Percentiles rank a stretch among this genome's conserved stretches.
Conservation (phyloP, 2,329 filamentous ascomycete genomes). For the Scleromitrula shiraiana region DNA sequence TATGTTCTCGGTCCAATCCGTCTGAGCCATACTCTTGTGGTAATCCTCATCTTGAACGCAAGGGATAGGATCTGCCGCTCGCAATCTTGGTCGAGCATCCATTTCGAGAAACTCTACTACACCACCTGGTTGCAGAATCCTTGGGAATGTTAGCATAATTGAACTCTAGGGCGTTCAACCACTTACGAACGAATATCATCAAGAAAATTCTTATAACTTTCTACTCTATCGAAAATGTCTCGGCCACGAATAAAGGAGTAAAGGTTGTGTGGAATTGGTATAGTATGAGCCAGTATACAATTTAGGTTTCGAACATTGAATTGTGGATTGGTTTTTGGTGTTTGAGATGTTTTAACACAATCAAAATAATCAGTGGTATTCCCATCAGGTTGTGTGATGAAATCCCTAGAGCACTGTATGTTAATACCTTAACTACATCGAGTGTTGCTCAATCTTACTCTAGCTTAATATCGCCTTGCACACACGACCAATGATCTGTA, state of each 20-base stretch:
- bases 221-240: conserved; percentile 25
- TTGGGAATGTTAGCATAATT: not conserved
- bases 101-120: conserved; percentile 28
- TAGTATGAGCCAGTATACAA: conserved; percentile 15
- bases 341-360: conserved; percentile 14
- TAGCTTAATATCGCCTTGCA: conserved; percentile 11
- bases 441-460: conserved; percentile 9
- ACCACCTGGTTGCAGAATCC: conserved; percentile 25
- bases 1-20: conserved; percentile 24
- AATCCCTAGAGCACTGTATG: conserved; percentile 17
- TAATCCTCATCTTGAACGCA: conserved; percentile 1
- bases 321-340: conserved; percentile 19
- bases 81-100: conserved; percentile 23
- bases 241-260: conserved; percentile 26
- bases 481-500: conserved; percentile 24
- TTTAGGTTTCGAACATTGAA: conserved; percentile 27
- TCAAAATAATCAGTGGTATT: conserved; percentile 21
- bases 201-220: conserved; percentile 25
- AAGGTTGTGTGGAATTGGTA: conserved; percentile 22
- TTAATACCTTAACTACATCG: not conserved
- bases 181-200: conserved; percentile 25
- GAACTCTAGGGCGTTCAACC: not conserved
- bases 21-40: conserved; percentile 17
- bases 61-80: conserved; percentile 1
- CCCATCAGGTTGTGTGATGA: conserved; percentile 13